Evolutionary conservation across 2,329 filamentous ascomycete genomes (phyloP).

Genomic region (Diatrype stigma): DNA sequence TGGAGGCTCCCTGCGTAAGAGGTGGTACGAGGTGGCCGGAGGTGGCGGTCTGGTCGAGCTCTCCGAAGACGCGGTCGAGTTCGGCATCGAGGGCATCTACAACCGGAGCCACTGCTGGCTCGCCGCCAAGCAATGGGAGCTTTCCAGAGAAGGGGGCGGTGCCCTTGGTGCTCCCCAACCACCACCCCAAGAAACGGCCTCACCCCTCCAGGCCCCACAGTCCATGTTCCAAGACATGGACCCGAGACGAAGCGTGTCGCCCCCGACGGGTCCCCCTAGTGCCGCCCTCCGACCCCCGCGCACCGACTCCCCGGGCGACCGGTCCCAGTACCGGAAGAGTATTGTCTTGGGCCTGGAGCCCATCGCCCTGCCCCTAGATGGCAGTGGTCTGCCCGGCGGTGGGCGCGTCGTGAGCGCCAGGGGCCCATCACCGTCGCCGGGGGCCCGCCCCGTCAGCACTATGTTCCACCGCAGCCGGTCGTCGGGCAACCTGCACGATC

Average conservation of each 20-base stretch:
- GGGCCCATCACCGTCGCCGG: constrained; percentile 17
- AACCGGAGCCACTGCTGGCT: constrained; percentile 32
- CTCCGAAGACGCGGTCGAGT: constrained; percentile 54
- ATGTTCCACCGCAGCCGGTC: constrained; percentile 27
- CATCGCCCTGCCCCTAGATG: constrained; percentile 19
- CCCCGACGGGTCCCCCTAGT: constrained; percentile 20
- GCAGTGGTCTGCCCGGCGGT: constrained; percentile 12
- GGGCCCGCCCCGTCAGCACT: constrained; percentile 19
- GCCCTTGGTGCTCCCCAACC: constrained; percentile 9
- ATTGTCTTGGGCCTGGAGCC: constrained; percentile 29
- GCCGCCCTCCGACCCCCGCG: constrained; percentile 21
- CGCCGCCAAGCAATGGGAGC: constrained; percentile 29
- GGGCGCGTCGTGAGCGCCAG: constrained; percentile 22
- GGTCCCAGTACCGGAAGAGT: constrained; percentile 26
- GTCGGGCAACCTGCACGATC: constrained; percentile 24
- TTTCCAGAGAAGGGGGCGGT: constrained; percentile 13
- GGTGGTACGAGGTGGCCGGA: constrained; percentile 73
- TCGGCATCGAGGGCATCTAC: constrained; percentile 31
- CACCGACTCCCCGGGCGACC: constrained; percentile 20
- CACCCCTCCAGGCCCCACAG: constrained; percentile 26
- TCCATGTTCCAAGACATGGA: constrained; percentile 29
- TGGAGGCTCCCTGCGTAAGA: constrained; percentile 57
- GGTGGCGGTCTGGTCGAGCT: constrained; percentile 54
- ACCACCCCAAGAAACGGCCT: constrained; percentile 18
- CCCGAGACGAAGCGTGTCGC: constrained; percentile 26